Base-by-base conservation (phyloP, 495 filamentous ascomycete genomes). In the Rhypophila decipiens region DNA sequence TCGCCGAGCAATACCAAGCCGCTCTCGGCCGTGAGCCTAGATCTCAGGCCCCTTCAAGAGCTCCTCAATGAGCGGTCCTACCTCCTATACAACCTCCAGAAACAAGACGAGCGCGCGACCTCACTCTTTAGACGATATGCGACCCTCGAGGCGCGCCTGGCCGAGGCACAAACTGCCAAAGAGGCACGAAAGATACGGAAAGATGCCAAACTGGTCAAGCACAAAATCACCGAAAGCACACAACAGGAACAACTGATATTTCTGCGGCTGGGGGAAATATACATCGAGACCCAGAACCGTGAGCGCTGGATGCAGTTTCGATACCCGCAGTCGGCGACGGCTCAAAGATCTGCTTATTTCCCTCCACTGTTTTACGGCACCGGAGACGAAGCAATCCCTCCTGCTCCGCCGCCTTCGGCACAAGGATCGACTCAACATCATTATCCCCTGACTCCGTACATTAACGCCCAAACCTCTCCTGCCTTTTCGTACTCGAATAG, bases 181-280 rank as follows among this genome's bases (percentile, higher is more conserved):
- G 42, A 57, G 17, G 21, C 39, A 12, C 55, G 51, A 5, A 52
- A 51, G 29, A 19, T 40, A 13, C 47, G 46, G 13, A 52, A 54
- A 12, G 42, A 59, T 9, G 41, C 42, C 5, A 27, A 49, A 3
- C 24, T 49, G 9, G 21, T 62, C 15, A 52, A 44, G 15, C 42
- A 24, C 45, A 51, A 55, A 22, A 60, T 75, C 21, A 47, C 51
- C 7, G 65, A 73, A 22, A 63, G 53, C 0, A 64, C 58, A 0
- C 48, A 66, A 40, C 65, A 74, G 49, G 67, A 77, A 50, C 61
- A 55, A 41, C 42, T 56, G 17, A 65, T 72, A 17, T 49, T 72
- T 33, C 37, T 55, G 5, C 49, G 71, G 17, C 55, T 76, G 23
- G 59, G 66, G n/a, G 70, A 76, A 49, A 52, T 77, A 18, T 47